Percentiles rank a stretch among this genome's conserved stretches.
These are phyloP conservation scores for Xylariaceae sp. DNA, from an alignment of 2,329 filamentous ascomycete species.

Conservation along the genomic window DNA sequence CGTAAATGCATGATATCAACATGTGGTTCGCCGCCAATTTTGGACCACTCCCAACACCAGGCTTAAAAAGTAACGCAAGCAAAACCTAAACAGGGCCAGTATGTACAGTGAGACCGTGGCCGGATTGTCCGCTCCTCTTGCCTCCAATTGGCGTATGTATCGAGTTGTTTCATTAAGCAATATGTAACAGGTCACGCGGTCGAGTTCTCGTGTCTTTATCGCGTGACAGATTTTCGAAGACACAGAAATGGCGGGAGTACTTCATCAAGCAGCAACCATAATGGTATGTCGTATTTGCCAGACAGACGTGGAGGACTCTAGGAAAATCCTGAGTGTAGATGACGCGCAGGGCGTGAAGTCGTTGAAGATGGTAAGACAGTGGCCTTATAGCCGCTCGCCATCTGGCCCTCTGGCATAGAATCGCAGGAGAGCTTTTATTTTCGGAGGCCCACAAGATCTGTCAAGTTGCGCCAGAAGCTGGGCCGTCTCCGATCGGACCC, in stretches of 20 bases:
- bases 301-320: slow-evolving; percentile 14
- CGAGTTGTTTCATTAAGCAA: slow-evolving; percentile 11
- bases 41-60: slow-evolving; percentile 15
- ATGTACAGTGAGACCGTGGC: slow-evolving; percentile 16
- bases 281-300: slow-evolving; percentile 30
- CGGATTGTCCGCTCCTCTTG: slow-evolving; percentile 12
- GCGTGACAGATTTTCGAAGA: not conserved
- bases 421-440: slow-evolving; percentile 19
- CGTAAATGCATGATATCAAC: slow-evolving; percentile 22
- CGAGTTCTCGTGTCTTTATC: not conserved
- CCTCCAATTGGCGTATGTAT: slow-evolving; percentile 16
- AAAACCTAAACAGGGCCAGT: slow-evolving; percentile 6
- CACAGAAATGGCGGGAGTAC: not conserved
- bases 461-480: slow-evolving; percentile 31
- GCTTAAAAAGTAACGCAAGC: slow-evolving; percentile 18
- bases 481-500: slow-evolving; percentile 24
- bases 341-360: slow-evolving; percentile 21
- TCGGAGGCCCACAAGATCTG: slow-evolving; percentile 28
- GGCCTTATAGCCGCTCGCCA: slow-evolving; percentile 6
- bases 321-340: slow-evolving; percentile 17
- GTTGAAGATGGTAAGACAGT: slow-evolving; percentile 11
- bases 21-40: slow-evolving; percentile 22
- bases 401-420: slow-evolving; percentile 2
- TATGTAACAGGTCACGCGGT: not conserved
- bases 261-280: slow-evolving; percentile 8